phyloP scores from a whole-genome alignment of 2,329 filamentous ascomycete species.

The Thelonectria discophora region DNA sequence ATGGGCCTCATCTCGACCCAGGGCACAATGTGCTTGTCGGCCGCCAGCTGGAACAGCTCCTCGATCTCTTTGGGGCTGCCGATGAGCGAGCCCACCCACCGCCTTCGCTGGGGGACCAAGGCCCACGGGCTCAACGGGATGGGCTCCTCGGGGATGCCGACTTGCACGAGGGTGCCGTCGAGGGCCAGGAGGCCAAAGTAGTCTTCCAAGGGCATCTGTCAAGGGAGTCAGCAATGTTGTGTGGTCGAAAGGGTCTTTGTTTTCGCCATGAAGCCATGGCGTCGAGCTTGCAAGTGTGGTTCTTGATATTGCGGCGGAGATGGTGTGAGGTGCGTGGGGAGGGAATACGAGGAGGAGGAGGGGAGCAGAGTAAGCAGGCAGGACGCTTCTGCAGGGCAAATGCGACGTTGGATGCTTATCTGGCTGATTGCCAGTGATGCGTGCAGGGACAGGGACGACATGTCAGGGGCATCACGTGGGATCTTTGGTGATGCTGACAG shows the following conservation, averaged over 20 bases:
- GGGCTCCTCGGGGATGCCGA: conserved; percentile 61
- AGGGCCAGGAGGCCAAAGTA: conserved; percentile 51
- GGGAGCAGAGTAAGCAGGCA: not conserved
- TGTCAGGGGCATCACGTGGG: not conserved
- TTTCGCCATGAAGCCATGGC: not conserved
- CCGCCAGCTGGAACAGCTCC: conserved; percentile 67
- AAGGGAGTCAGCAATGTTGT: too few relatives aligned
- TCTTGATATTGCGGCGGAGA: not conserved
- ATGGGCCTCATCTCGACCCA: conserved; percentile 65
- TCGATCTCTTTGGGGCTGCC: conserved; percentile 64
- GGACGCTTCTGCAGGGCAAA: not conserved
- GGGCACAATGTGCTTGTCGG: conserved; percentile 62
- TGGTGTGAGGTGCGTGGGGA: not conserved
- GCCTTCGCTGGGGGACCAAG: conserved; percentile 21
- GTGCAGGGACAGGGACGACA: not conserved
- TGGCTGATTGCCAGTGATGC: not conserved
- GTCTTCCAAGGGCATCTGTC: conserved; percentile 23
- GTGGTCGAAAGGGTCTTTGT: too few relatives aligned
- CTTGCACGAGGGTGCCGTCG: conserved; percentile 67
- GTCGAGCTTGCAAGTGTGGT: not conserved
- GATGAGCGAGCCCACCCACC: conserved; percentile 50
- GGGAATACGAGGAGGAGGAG: not conserved
- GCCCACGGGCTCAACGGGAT: conserved; percentile 33
- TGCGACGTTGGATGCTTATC: not conserved
- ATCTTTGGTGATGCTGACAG: not conserved